Evolutionary conservation across 2,329 filamentous ascomycete species (phyloP), one percentile per base, ranked within the genome.

Genomic region (Sclerotinia borealis): DNA sequence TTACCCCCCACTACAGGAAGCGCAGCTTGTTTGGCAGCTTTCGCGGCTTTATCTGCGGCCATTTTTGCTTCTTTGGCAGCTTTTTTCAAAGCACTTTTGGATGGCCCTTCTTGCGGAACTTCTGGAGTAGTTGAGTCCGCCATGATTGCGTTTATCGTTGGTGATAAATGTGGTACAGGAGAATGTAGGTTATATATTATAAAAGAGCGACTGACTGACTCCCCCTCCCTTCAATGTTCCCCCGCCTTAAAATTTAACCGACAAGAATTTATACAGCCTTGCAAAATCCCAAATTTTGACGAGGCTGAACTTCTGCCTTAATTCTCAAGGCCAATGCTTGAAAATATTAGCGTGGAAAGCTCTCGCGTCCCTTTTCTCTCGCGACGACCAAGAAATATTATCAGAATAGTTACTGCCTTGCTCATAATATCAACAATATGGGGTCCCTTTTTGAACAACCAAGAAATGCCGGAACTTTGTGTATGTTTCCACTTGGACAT

Each of bases 371-470:
- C 36, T 63, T 63, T 63, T 63, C 61, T 59, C 29, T 63, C 54
- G 54, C 54, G 61, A 59, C 54, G 45, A 63, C 36, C 36, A 61
- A 61, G 37, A 61, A 39, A 37, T 54, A 52, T 61, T 55, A 47
- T 15, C 34, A 39, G 36, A 45, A 36, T 37, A 52, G 19, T 31
- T 27, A 61, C 19, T 39, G 51, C 27, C 19, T 27, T 49, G 54
- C 61, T 52, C 7, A 39, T 34, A 54, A 49, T 60, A 72, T 68
- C 50, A 98, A 58, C 68, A 73, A 68, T 43, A 99, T 99, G 95
- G 88, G 92, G 77, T 91, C 91, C 75, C 92, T 99, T 79, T 99
- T 98, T 75, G 92, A 97, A 80, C 91, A 95, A 80, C 90, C 92
- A 75, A 86, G 93, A 76, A 96, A 96, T 77, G 84, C 84, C 76